Base-by-base conservation (phyloP, 2,329 filamentous ascomycete species). In the Trichoderma arundinaceum region DNA sequence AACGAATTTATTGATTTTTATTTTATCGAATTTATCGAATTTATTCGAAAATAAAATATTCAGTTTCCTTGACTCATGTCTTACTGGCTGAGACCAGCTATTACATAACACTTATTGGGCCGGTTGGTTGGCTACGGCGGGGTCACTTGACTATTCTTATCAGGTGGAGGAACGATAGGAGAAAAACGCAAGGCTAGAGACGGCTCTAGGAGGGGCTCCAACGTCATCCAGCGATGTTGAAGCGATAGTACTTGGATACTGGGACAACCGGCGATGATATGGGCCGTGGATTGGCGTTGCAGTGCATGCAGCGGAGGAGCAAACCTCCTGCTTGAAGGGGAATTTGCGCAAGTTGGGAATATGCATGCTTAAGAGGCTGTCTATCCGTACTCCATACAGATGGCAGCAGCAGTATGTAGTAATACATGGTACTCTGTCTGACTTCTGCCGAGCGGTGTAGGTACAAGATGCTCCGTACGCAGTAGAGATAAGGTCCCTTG, bases 11-110 rank as follows among this genome's bases (percentile, higher is more conserved):
- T 28, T 53, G 15, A 28, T 28, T 57, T 28, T 32, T 4, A 64
- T 44, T 63, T 63, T 64, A 64, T 56, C 32, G 32, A 64, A 46
- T 63, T 63, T 63, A 46, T 56, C 39, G n/a, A 49, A 57, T 33
- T 64, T 57, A 57, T 57, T 43, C 51, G 41, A 28, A 15, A 28
- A 15, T 17, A 17, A 35, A 44, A 54, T 44, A 56, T 53, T 52
- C 44, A 59, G 53, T 51, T 65, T 58, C 38, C 62, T 65, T 65
- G 62, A 58, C 62, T 58, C 62, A 65, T 44, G 41, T 51, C 33
- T 57, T 43, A 57, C 52, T 57, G 51, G 44, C 43, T 28, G 39
- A 46, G 43, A 10, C 61, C 49, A 41, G 44, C 62, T 46, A 65
- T 65, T 65, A 65, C 62, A 56, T 65, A 65, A 65, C 54, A 43